These are phyloP conservation scores for Metschnikowia lunata DNA, from an alignment of 805 yeast genomes.

Conservation along the genomic window DNA sequence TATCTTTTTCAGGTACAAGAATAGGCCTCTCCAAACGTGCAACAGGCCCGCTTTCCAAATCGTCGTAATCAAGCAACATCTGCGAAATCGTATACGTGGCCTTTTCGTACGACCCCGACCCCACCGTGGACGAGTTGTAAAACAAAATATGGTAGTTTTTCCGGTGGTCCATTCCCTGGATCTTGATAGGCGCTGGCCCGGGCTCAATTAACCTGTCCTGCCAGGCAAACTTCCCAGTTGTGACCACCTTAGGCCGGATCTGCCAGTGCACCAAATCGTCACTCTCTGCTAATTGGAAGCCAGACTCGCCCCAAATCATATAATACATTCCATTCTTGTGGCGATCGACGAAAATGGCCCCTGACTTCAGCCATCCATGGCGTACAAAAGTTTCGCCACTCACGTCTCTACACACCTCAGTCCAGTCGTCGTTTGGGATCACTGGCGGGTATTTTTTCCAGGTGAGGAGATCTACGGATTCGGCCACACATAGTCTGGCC, in stretches of 20 bases:
- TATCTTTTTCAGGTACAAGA: slow-evolving; percentile 29
- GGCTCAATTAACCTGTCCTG: slow-evolving; percentile 38
- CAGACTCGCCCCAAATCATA: slow-evolving; percentile 43
- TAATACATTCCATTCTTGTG: slow-evolving; percentile 33
- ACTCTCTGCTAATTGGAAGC: slow-evolving; percentile 34
- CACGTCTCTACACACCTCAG: slow-evolving; percentile 26
- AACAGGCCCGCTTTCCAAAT: slow-evolving; percentile 31
- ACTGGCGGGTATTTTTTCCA: slow-evolving; percentile 39
- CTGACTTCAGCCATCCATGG: slow-evolving; percentile 39
- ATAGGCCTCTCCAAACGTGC: slow-evolving; percentile 36
- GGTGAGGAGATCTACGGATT: slow-evolving; percentile 30
- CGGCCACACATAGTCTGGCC: slow-evolving; percentile 40
- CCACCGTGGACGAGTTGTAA: slow-evolving; percentile 38
- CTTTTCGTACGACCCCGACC: slow-evolving; percentile 26
- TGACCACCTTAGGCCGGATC: slow-evolving; percentile 20
- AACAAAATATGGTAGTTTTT: slow-evolving; percentile 34
- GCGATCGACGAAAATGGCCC: slow-evolving; percentile 34
- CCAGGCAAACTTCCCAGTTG: slow-evolving; percentile 27
- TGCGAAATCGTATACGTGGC: slow-evolving; percentile 36
- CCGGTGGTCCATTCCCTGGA: slow-evolving; percentile 18
- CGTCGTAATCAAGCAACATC: slow-evolving; percentile 40
- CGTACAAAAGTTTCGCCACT: slow-evolving; percentile 26
- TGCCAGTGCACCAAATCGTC: slow-evolving; percentile 35
- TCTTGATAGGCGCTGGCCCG: slow-evolving; percentile 40
- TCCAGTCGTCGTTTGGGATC: slow-evolving; percentile 25